Conservation (phyloP, 2,329 filamentous ascomycete genomes). For the Clathrospora elynae region DNA sequence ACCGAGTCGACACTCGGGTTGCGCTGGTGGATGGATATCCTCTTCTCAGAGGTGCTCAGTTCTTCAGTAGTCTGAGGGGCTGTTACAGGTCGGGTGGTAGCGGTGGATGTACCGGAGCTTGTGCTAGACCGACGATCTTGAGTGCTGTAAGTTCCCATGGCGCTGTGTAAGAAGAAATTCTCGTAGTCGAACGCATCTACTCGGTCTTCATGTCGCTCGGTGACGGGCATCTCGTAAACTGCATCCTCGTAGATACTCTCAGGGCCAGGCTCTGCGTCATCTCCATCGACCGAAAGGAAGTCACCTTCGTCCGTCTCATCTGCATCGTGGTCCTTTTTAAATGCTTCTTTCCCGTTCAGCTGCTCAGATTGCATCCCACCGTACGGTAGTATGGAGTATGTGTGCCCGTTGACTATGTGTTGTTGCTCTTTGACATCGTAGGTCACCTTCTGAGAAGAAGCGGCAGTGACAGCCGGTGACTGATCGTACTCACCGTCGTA, state of each 20-base stretch:
- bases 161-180: conserved; percentile 92
- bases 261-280: conserved; percentile 26
- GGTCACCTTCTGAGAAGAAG: conserved; percentile 19
- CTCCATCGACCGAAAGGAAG: conserved; percentile 43
- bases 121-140: conserved; percentile 60
- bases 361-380: conserved; percentile 32
- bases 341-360: conserved; percentile 26
- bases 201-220: conserved; percentile 81
- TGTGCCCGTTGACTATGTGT: conserved; percentile 2
- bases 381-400: conserved; percentile 18
- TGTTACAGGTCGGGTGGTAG: conserved; percentile 54
- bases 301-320: conserved; percentile 49
- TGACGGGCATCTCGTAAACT: conserved; percentile 44
- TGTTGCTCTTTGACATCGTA: conserved; percentile 9
- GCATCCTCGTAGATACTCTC: conserved; percentile 55
- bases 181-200: conserved; percentile 97
- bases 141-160: conserved; percentile 76
- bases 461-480: conserved; percentile 18
- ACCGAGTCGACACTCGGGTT: conserved; percentile 64
- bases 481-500: conserved; percentile 22
- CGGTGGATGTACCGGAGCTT: conserved; percentile 58
- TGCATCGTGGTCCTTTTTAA: conserved; percentile 34
- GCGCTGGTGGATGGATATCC: conserved; percentile 52
- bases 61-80: conserved; percentile 31
- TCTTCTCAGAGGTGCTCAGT: conserved; percentile 28